These are phyloP conservation scores for Metschnikowia gruessii DNA, from an alignment of 805 yeast species.

Conservation along the genomic window DNA sequence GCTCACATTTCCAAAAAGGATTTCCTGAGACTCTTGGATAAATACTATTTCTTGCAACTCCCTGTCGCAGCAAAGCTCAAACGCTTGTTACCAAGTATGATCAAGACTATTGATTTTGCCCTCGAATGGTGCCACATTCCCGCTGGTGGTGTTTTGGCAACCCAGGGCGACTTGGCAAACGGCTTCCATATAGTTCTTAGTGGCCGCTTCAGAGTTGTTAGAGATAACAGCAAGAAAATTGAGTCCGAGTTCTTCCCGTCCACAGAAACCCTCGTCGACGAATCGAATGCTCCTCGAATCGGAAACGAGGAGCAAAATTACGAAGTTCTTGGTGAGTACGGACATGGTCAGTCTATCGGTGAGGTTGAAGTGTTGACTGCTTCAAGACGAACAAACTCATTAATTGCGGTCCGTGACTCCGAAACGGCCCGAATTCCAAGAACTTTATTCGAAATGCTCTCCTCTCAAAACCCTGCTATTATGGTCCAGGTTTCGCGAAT, in stretches of 20 bases:
- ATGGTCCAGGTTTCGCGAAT: constrained; percentile 87
- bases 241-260: constrained; percentile 8
- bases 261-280: constrained; percentile 23
- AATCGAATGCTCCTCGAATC: constrained; percentile 14
- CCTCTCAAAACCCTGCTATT: constrained; percentile 81
- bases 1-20: constrained; percentile 67
- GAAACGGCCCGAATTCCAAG: constrained; percentile 93
- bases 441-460: constrained; percentile 79
- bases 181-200: constrained; percentile 87
- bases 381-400: constrained; percentile 60
- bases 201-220: constrained; percentile 76
- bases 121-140: constrained; percentile 90
- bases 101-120: constrained; percentile 81
- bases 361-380: constrained; percentile 92
- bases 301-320: constrained; percentile 21
- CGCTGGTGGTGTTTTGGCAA: constrained; percentile 79
- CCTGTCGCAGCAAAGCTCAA: constrained; percentile 74
- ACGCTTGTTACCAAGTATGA: constrained; percentile 59
- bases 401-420: constrained; percentile 87
- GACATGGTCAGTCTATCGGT: constrained; percentile 93
- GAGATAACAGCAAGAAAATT: constrained; percentile 20
- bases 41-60: constrained; percentile 70
- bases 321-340: constrained; percentile 67
- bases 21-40: constrained; percentile 66
- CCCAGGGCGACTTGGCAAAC: constrained; percentile 83